Base-by-base conservation (phyloP, 2,329 filamentous ascomycete species). In the Leptographium flavum region DNA sequence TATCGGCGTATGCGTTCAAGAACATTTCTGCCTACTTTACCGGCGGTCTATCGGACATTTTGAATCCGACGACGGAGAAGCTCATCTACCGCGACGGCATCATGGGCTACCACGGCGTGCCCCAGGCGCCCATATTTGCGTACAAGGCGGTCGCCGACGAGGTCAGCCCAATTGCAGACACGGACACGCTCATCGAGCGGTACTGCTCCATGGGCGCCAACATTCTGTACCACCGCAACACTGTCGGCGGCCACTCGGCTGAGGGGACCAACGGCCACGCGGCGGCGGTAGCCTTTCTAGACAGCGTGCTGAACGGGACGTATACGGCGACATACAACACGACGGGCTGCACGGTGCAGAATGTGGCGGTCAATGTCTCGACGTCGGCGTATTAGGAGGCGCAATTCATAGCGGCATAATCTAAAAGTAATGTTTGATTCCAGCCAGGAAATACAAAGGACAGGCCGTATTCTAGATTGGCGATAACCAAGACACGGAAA, bases 61-160 rank as follows among this genome's bases (percentile, higher is more conserved):
- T 45, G 2, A 45, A 46, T 2, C 52, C 58, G 2, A 47, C 54
- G 4, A 50, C 60, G n/a, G 44, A 52, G 22, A 39, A 46, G 7
- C 52, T 60, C 33, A 52, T 60, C 41, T 46, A 58, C 23, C 46
- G 49, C 13, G 59, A 64, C 43, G 61, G 58, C 25, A 50, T 53
- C 38, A 58, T 60, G 57, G 56, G 56, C 39, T 56, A 56, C 35
- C 62, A 68, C 48, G 64, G 65, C 35, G 55, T 63, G 4, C 69
- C 69, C 2, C 53, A 61, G 43, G 65, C 68, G 55, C 69, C 68
- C 2, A 28, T 71, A 1, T 66, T 64, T 39, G 58, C 65, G 2
- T 70, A 72, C 57, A 69, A 73, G 50, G 63, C 67, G 2, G 57
- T 65, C 39, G 39, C 56, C 5, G 69, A 73, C 46, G 60, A 68